phyloP scores from a whole-genome alignment of 148 eudicot species.

The Chenopodium quinoa region DNA sequence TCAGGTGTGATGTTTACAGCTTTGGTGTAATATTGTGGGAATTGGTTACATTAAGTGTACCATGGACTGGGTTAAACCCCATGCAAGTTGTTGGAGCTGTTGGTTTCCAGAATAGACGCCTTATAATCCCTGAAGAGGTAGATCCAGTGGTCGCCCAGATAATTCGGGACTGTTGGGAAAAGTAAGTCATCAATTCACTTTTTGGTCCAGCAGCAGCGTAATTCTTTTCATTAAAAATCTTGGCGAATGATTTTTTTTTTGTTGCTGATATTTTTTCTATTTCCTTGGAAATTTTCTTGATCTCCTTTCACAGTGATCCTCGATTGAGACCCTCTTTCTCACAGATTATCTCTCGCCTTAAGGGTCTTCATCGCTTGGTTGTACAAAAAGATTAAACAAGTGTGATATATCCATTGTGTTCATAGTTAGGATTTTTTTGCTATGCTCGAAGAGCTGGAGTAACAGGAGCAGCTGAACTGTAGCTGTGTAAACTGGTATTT shows the following conservation, averaged over 20 bases:
- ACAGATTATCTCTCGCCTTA: slow-evolving; percentile 79
- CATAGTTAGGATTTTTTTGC: slow-evolving; percentile 34
- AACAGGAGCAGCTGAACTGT: slow-evolving; percentile 39
- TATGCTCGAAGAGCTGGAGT: slow-evolving; percentile 56
- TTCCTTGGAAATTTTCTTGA: slow-evolving; percentile 12
- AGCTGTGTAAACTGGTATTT: slow-evolving; percentile 32
- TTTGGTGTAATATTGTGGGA: slow-evolving; percentile 98
- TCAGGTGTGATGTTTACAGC: slow-evolving; percentile 94
- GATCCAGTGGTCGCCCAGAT: slow-evolving; percentile 77
- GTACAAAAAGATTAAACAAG: slow-evolving; percentile 33
- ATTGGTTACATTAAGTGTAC: slow-evolving; percentile 74
- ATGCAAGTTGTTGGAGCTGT: slow-evolving; percentile 99
- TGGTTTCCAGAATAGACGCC: slow-evolving; percentile 86
- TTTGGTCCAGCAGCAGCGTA: neutral
- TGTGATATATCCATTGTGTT: slow-evolving; percentile 36
- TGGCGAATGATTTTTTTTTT: neutral
- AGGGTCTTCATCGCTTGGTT: slow-evolving; percentile 49
- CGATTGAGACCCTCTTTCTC: slow-evolving; percentile 74
- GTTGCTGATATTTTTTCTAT: slow-evolving; percentile 21
- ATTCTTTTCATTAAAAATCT: neutral
- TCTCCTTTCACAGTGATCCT: slow-evolving; percentile 54
- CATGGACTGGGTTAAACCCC: slow-evolving; percentile 94
- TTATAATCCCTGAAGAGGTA: slow-evolving; percentile 64
- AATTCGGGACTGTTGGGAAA: slow-evolving; percentile 83
- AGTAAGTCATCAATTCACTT: slow-evolving; percentile 40